phyloP scores from a whole-genome alignment of 2,329 filamentous ascomycete genomes.

The Fusarium brachygibbosum region DNA sequence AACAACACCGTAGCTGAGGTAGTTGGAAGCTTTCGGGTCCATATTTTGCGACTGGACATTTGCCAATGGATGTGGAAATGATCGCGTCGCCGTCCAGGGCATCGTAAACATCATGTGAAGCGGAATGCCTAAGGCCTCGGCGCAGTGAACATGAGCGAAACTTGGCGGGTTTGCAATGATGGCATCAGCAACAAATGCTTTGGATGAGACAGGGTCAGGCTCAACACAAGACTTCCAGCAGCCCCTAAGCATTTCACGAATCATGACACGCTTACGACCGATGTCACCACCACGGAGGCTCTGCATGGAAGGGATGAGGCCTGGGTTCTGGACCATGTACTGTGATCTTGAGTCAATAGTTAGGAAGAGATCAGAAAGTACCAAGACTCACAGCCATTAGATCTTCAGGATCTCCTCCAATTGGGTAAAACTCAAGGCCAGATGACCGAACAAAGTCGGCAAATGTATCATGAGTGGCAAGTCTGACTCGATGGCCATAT shows the following conservation, averaged over 20 bases:
- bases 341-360: not conserved
- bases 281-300: constrained; percentile 1
- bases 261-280: constrained; percentile 2
- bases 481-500: constrained; percentile 29
- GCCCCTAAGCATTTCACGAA: not conserved
- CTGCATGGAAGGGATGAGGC: constrained; percentile 3
- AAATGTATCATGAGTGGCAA: constrained; percentile 30
- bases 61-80: constrained; percentile 78
- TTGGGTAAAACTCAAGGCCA: constrained; percentile 17
- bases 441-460: constrained; percentile 10
- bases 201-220: not conserved
- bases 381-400: constrained; percentile 14
- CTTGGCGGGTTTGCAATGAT: constrained; percentile 87
- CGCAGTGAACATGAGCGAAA: constrained; percentile 83
- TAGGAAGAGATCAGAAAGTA: fast-evolving
- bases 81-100: constrained; percentile 79
- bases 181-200: constrained; percentile 75
- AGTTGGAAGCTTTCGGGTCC: constrained; percentile 80
- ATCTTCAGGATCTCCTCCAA: constrained; percentile 34
- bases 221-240: constrained; percentile 8
- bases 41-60: constrained; percentile 72
- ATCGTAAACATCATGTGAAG: constrained; percentile 91
- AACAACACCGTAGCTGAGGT: constrained; percentile 82
- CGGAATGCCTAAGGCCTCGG: constrained; percentile 81
- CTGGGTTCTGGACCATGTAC: constrained; percentile 17